These are phyloP conservation scores for Diversispora epigaea DNA, from an alignment of 192 early-diverging fungal genomes.

Conservation along the genomic window DNA sequence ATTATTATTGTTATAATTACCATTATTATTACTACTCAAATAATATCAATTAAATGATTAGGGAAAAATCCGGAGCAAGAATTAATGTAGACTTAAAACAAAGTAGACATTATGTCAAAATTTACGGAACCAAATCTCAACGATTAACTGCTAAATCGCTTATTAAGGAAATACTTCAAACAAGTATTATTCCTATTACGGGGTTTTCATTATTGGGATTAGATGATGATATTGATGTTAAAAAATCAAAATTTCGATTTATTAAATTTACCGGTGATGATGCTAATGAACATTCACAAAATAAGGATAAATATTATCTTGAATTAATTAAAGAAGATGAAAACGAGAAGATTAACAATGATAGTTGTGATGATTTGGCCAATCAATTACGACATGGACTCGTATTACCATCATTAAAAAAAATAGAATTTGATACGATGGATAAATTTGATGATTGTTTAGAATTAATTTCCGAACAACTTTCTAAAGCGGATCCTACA, in stretches of 20 bases:
- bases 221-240: neutral
- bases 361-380: neutral
- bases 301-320: neutral
- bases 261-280: neutral
- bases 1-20: too few species aligned
- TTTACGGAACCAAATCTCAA: neutral
- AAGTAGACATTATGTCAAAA: neutral
- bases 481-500: slow-evolving; percentile 12
- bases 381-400: neutral
- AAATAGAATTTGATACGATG: neutral
- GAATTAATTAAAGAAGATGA: neutral
- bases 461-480: neutral
- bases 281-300: neutral
- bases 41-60: neutral
- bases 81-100: neutral
- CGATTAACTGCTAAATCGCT: neutral
- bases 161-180: neutral
- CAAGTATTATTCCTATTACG: neutral
- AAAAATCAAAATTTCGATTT: slow-evolving; percentile 3
- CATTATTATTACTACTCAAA: too few species aligned
- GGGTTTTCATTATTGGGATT: neutral
- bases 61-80: neutral
- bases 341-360: too few species aligned
- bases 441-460: slow-evolving; percentile 12
- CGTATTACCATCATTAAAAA: neutral